Evolutionary conservation across 768 basidiomycete species (phyloP).

Genomic region (Cantharellus cinnabarinus): DNA sequence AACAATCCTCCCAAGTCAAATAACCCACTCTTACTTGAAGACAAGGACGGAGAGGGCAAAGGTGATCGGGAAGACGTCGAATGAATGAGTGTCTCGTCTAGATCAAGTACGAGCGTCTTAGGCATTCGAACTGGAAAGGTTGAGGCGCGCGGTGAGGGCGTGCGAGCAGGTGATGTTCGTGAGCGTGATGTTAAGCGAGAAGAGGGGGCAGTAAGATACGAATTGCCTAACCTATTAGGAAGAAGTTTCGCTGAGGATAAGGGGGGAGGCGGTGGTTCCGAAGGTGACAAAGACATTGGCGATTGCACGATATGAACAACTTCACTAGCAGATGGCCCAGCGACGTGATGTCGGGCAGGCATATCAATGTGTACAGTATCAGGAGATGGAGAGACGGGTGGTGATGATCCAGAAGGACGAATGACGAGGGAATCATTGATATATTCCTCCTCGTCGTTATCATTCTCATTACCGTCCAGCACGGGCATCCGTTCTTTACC

Average conservation of each 20-base stretch:
- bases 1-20: slow-evolving; percentile 26
- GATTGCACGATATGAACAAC: background rate
- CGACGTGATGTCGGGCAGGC: background rate
- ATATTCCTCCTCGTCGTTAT: background rate
- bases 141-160: background rate
- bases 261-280: background rate
- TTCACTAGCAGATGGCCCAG: background rate
- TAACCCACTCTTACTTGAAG: slow-evolving; percentile 31
- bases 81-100: slow-evolving; percentile 97
- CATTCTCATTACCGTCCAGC: background rate
- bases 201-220: background rate
- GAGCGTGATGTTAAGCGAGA: background rate
- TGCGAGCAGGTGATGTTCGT: background rate
- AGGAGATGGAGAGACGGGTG: background rate
- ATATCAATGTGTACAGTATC: background rate
- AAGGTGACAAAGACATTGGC: background rate
- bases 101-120: slow-evolving; percentile 90
- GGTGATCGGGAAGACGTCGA: slow-evolving; percentile 62
- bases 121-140: slow-evolving; percentile 52
- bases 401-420: background rate
- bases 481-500: background rate
- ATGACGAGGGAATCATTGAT: too few relatives aligned
- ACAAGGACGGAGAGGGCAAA: slow-evolving; percentile 21
- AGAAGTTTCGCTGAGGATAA: background rate
- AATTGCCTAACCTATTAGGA: background rate